These are phyloP conservation scores for Beta macrorhiza DNA, from an alignment of 179 eudicot species.

Conservation along the genomic window DNA sequence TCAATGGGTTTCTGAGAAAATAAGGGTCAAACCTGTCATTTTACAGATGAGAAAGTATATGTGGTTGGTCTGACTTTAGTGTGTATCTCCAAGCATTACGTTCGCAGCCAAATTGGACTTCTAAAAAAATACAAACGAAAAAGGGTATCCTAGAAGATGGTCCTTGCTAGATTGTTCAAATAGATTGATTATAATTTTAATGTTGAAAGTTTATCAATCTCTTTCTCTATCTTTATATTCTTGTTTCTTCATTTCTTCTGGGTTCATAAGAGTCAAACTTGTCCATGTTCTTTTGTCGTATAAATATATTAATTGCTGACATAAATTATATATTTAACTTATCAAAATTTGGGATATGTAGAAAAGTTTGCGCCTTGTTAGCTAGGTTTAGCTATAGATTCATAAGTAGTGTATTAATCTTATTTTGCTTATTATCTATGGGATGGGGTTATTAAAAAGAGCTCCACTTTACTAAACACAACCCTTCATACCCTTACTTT, in stretches of 20 bases:
- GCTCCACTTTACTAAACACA: too few relatives aligned
- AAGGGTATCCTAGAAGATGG: not conserved
- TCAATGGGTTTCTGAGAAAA: conserved; percentile 1
- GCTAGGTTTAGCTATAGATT: too few relatives aligned
- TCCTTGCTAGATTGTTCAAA: not conserved
- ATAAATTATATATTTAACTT: too few relatives aligned
- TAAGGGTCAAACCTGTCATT: conserved; percentile 20
- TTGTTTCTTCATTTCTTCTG: not conserved
- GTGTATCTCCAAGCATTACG: conserved; percentile 10
- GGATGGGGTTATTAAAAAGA: too few relatives aligned
- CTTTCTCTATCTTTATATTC: not conserved
- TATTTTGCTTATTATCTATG: too few relatives aligned
- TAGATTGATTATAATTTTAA: not conserved
- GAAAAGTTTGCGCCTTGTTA: too few relatives aligned
- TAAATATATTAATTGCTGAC: too few relatives aligned
- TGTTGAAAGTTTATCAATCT: not conserved
- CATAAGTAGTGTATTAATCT: too few relatives aligned
- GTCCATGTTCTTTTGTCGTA: too few relatives aligned
- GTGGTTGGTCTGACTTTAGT: conserved; percentile 21
- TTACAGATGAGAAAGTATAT: not conserved
- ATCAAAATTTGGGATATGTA: too few relatives aligned
- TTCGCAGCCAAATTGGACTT: conserved; percentile 35
- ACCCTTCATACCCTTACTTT: too few relatives aligned
- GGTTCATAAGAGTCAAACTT: not conserved
- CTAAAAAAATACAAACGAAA: not conserved